Conservation (phyloP, 1,284 basidiomycete genomes). For the Sporisorium scitamineum region DNA sequence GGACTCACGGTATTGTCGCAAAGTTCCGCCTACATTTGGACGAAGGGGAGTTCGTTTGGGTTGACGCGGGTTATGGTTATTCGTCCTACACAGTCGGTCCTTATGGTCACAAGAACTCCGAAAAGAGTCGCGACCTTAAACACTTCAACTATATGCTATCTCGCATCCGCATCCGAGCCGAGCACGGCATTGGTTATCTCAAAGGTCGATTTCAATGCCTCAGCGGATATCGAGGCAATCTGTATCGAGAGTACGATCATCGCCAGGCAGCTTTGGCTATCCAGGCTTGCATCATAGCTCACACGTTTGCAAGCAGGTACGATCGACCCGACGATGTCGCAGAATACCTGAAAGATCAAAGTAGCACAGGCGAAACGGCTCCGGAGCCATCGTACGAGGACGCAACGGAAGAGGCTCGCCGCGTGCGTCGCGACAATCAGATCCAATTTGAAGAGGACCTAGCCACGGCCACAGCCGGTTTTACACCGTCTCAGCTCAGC, state of each 20-base stretch:
- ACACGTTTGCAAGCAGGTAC: neutral
- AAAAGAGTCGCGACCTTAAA: conserved; percentile 3
- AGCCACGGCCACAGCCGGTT: too few species aligned
- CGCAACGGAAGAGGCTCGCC: too few species aligned
- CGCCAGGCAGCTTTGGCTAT: neutral
- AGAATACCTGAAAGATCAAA: too few species aligned
- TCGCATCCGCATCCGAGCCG: neutral
- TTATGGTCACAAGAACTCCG: neutral
- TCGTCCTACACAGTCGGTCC: conserved; percentile 6
- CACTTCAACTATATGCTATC: conserved; percentile 7
- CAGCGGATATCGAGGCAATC: conserved; percentile 5
- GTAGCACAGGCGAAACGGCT: too few species aligned
- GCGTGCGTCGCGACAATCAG: too few species aligned
- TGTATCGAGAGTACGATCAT: neutral
- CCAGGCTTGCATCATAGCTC: conserved; percentile 1
- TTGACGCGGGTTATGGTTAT: conserved; percentile 11
- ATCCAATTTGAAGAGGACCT: too few species aligned
- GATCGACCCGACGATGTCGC: too few species aligned
- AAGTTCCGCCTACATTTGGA: too few species aligned
- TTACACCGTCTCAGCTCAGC: too few species aligned
- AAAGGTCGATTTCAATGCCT: conserved; percentile 14
- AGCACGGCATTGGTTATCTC: conserved; percentile 11
- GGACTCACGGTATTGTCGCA: too few species aligned
- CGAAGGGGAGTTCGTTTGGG: too few species aligned
- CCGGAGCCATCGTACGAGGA: too few species aligned